Conservation (phyloP, 2,329 filamentous ascomycete genomes). For the Diplodia seriata region DNA sequence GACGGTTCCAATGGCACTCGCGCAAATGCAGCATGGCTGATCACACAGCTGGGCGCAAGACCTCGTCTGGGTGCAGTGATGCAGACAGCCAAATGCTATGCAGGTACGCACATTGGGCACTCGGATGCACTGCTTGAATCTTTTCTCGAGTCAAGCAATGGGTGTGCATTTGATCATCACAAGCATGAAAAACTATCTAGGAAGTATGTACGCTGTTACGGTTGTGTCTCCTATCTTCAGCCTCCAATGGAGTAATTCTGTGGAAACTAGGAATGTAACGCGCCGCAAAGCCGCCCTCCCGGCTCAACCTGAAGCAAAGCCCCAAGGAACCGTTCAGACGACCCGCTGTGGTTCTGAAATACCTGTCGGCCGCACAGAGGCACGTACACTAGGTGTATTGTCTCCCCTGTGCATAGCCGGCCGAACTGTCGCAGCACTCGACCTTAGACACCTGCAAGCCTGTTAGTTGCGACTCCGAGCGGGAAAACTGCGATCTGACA, state of each 20-base stretch:
- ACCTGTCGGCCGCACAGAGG: slow-evolving; percentile 86
- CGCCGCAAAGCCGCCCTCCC: slow-evolving; percentile 64
- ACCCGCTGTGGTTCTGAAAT: slow-evolving; percentile 71
- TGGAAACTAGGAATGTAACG: slow-evolving; percentile 74
- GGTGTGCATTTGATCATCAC: neutral
- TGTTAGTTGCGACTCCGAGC: neutral
- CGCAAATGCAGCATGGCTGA: neutral
- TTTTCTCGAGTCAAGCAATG: neutral
- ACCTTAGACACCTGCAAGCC: slow-evolving; percentile 60
- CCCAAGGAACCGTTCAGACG: slow-evolving; percentile 60
- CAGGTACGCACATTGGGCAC: neutral
- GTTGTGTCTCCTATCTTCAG: slow-evolving; percentile 30
- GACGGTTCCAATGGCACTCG: neutral
- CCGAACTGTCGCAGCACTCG: slow-evolving; percentile 83
- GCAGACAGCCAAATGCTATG: neutral
- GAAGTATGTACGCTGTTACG: slow-evolving; percentile 31
- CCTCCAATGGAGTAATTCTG: slow-evolving; percentile 28
- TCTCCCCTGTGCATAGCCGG: slow-evolving; percentile 71
- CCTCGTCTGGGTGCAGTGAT: neutral
- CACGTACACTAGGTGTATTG: slow-evolving; percentile 79
- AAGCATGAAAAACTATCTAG: slow-evolving; percentile 4
- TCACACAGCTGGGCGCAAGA: neutral
- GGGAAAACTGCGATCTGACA: slow-evolving; percentile 48
- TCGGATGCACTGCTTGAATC: neutral
- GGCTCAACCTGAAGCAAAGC: slow-evolving; percentile 65